Evolutionary conservation across 108 stramenopile genomes (phyloP).

Genomic region (Pelagomonas calceolata): DNA sequence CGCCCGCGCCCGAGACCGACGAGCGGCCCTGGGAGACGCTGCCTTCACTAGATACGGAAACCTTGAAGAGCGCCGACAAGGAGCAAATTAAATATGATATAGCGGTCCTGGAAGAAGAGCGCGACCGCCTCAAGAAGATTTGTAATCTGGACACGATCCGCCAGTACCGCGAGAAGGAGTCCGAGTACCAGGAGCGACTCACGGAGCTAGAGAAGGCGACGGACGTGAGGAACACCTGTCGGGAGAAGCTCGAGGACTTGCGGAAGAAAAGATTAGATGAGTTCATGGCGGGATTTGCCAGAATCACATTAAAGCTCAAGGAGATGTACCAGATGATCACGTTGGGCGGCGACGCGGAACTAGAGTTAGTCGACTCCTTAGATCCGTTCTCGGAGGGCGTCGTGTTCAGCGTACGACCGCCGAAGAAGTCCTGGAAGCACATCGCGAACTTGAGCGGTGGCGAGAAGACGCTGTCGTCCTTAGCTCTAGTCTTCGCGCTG

Average conservation of each 20-base stretch:
- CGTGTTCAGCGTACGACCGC: constrained; percentile 93
- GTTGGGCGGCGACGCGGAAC: constrained; percentile 95
- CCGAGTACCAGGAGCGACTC: constrained; percentile 67
- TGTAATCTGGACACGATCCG: constrained; percentile 85
- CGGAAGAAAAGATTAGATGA: constrained; percentile 83
- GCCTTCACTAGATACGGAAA: constrained; percentile 32
- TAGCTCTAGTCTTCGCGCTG: constrained; percentile 97
- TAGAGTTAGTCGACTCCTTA: constrained; percentile 94
- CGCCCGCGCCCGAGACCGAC: constrained; percentile 1
- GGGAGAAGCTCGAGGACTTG: constrained; percentile 74
- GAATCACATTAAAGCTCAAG: constrained; percentile 91
- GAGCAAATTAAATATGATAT: constrained; percentile 63
- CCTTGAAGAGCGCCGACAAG: constrained; percentile 38
- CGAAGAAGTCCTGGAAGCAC: constrained; percentile 98
- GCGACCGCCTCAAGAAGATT: constrained; percentile 63
- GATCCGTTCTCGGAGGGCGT: constrained; percentile 98
- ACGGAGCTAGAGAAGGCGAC: constrained; percentile 81
- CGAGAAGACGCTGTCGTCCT: constrained; percentile 92
- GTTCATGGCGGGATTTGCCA: constrained; percentile 96
- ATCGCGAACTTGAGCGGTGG: constrained; percentile 95
- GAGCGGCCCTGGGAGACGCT: constrained; percentile 33
- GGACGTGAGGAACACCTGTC: constrained; percentile 61
- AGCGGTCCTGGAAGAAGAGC: constrained; percentile 55
- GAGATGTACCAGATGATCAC: constrained; percentile 99
- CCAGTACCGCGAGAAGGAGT: constrained; percentile 80